Base-by-base conservation (phyloP, 129 eudicot genomes). In the Apium graveolens region DNA sequence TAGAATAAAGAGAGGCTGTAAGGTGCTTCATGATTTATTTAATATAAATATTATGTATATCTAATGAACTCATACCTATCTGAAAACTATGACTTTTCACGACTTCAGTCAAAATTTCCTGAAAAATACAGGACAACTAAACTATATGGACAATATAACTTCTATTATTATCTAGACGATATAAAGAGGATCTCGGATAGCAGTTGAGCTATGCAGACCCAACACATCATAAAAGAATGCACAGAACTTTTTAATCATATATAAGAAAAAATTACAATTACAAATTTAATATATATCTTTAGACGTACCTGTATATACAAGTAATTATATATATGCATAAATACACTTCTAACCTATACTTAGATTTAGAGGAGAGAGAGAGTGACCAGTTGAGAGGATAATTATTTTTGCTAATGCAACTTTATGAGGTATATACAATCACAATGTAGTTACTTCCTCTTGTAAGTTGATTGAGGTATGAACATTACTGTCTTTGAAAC, bases 401-500 rank as follows among this genome's bases (percentile, higher is more conserved):
- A 11, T n/a, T 41, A 24, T 11, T 24, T 70, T 72, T n/a, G 34
- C 16, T 42, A 39, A 5, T 42, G 31, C 46, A n/a, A 39, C 29
- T 42, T 38, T 17, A 21, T 21, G 31, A 21, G 46, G 35, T 39
- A 42, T 39, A 39, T 11, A 39, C n/a, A 21, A 21, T 41, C 3
- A 72, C 17, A 20, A 35, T 41, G 27, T n/a, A 72, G 32, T 3
- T 12, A 4, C 7, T 38, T 26, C 27, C 53, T 72, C 7, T 27
- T 73, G 37, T 45, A 73, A 32, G 32, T 57, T 9, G 21, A 38
- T 44, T 53, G 5, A 76, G 71, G 49, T 32, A 21, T 76, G 37
- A 76, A 76, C 75, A 45, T 45, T 24, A 17, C 43, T 31, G 77
- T 48, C 41, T 20, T 48, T 7, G 72, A 62, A 79, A 81, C 71